phyloP scores from a whole-genome alignment of 257 asterid genomes.

The Nicotiana noctiflora region DNA sequence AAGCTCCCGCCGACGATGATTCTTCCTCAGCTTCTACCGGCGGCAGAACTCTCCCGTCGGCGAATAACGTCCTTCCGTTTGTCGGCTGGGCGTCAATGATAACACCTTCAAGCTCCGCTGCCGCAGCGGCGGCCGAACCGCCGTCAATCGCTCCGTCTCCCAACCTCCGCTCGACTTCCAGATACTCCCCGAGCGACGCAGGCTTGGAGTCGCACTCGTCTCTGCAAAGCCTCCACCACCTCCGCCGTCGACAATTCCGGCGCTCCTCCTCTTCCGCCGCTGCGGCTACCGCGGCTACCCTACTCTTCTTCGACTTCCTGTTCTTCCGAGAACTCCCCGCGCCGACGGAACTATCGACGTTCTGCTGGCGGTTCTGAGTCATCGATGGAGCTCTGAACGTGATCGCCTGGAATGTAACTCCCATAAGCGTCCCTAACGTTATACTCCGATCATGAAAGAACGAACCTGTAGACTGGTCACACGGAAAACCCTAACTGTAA shows the following conservation, averaged over 20 bases:
- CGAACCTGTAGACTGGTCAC: slow-evolving; percentile 82
- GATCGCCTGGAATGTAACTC: slow-evolving; percentile 69
- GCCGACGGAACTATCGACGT: slow-evolving; percentile 25
- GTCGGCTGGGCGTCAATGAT: slow-evolving; percentile 33
- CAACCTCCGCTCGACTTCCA: slow-evolving; percentile 88
- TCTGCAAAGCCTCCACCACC: slow-evolving; percentile 89
- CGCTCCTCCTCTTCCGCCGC: slow-evolving; percentile 31
- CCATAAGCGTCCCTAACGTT: slow-evolving; percentile 80
- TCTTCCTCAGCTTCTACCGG: slow-evolving; percentile 50
- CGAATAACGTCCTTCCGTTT: slow-evolving; percentile 62
- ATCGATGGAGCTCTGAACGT: slow-evolving; percentile 60
- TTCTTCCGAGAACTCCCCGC: slow-evolving; percentile 27
- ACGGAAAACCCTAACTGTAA: neutral
- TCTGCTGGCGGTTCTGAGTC: slow-evolving; percentile 44
- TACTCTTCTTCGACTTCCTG: slow-evolving; percentile 41
- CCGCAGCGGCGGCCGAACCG: slow-evolving; percentile 31
- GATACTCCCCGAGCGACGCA: slow-evolving; percentile 73
- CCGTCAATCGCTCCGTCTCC: slow-evolving; percentile 36
- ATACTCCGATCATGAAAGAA: slow-evolving; percentile 96
- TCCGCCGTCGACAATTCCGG: slow-evolving; percentile 43
- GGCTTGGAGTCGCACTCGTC: slow-evolving; percentile 54
- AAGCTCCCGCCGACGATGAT: slow-evolving; percentile 28
- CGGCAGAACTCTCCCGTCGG: slow-evolving; percentile 82
- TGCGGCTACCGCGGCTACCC: neutral
- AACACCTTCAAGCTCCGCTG: slow-evolving; percentile 64